Evolutionary conservation across 495 filamentous ascomycete species (phyloP), one percentile per base, ranked within the genome.

Genomic region (Neurospora sublineolata): DNA sequence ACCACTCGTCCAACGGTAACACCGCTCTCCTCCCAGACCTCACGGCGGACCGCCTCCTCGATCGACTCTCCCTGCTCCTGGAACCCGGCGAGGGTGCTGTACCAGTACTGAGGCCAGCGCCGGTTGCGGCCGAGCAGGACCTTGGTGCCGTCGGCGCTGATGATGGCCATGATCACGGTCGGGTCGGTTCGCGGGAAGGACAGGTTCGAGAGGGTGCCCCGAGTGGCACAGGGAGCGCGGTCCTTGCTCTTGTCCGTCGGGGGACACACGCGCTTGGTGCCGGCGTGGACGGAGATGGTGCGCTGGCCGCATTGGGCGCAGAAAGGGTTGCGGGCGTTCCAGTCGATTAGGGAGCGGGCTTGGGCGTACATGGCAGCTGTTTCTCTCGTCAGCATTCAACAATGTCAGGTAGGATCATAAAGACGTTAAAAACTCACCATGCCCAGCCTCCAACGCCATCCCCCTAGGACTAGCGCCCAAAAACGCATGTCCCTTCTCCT

Each of bases 1-100:
- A 97, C 87, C 18, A 99, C 96, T 1, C 94, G 86, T 9, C 93
- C 94, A 3, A 97, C 86, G 9, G 82, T 85, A 18, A 98, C 92
- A 3, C 95, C 95, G 52, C 90, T 88, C 79, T 99, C 95, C 78
- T 99, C 95, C 93, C 93, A 98, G 1, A 97, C 93, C 81, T 99
- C 96, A 68, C 95, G 86, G 0, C 96, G 89, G 1, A 98, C 94
- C 6, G 95, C 94, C 80, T 97, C 96, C 78, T 98, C 96, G 71
- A 98, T 90, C 11, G 88, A 92, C 84, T 99, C 95, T 1, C 91
- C 96, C 8, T 95, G 95, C 80, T 99, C 95, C 72, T 94, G 89
- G 81, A 99, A 99, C 0, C 95, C 96, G 0, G 95, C 95, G 3
- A 99, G 88, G 2, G 94, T 97, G 70, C 85, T 89, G 83, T 93